A percentile compares a stretch with the other conserved stretches of the same genome.
These are phyloP conservation scores for Plenodomus biglobosus DNA, from an alignment of 2,329 filamentous ascomycete species.

Conservation along the genomic window DNA sequence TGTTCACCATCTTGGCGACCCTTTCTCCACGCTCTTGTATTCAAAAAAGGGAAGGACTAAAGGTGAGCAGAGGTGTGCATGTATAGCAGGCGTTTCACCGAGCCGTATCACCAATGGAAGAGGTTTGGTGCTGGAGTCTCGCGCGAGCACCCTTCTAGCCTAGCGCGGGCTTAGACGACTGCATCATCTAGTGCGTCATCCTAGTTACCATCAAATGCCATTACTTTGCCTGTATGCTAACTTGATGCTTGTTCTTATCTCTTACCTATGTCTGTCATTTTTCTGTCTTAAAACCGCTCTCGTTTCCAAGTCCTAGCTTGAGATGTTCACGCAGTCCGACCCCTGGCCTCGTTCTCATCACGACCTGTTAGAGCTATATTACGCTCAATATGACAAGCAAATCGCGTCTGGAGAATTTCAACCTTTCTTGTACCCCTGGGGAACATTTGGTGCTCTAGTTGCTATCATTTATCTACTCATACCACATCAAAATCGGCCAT, in stretches of 20 bases:
- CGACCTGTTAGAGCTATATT: slow-evolving; percentile 41
- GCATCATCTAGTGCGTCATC: slow-evolving; percentile 35
- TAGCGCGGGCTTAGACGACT: slow-evolving; percentile 26
- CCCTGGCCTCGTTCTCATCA: slow-evolving; percentile 38
- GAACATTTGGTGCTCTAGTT: slow-evolving; percentile 41
- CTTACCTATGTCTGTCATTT: neutral
- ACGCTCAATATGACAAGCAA: slow-evolving; percentile 44
- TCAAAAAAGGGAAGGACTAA: slow-evolving; percentile 6
- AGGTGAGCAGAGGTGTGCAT: slow-evolving; percentile 7
- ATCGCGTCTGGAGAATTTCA: slow-evolving; percentile 45
- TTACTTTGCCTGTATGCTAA: slow-evolving; percentile 12
- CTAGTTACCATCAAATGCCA: slow-evolving; percentile 14
- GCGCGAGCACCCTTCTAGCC: slow-evolving; percentile 12
- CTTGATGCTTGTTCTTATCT: slow-evolving; percentile 1
- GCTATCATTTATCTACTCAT: slow-evolving; percentile 56
- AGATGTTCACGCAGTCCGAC: slow-evolving; percentile 15
- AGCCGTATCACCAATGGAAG: slow-evolving; percentile 32
- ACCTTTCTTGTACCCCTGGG: slow-evolving; percentile 51
- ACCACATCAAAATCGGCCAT: slow-evolving; percentile 48
- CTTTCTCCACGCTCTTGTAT: neutral
- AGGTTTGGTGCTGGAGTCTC: slow-evolving; percentile 40
- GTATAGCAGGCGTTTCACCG: slow-evolving; percentile 13
- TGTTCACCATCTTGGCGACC: slow-evolving; percentile 81
- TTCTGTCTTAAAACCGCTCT: neutral
- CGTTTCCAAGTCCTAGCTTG: neutral